Conservation (phyloP, 331 rosid genomes). For the Erythrophleum ivorense region DNA sequence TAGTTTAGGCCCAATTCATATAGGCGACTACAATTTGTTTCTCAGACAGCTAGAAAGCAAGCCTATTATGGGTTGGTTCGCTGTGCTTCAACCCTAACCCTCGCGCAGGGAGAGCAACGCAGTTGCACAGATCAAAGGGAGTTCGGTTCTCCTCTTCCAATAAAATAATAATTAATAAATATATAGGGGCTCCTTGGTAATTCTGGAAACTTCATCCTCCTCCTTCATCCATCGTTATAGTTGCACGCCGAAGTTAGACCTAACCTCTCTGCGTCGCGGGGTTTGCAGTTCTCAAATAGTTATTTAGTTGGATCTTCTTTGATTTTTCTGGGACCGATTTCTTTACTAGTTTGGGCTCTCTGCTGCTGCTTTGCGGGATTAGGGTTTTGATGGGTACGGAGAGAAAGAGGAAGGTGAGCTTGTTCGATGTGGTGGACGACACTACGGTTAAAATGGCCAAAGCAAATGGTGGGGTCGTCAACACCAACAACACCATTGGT, state of each 20-base stretch:
- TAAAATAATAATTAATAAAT: background rate
- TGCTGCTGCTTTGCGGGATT: background rate
- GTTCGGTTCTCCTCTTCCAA: background rate
- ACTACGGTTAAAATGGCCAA: constrained; percentile 55
- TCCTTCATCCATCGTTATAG: background rate
- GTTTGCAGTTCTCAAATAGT: background rate
- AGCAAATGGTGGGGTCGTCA: constrained; percentile 57
- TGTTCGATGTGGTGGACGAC: constrained; percentile 93
- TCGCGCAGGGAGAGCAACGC: background rate
- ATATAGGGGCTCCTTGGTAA: constrained; percentile 26
- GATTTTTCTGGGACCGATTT: background rate
- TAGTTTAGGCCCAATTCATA: too few species aligned
- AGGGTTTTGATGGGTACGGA: constrained; percentile 81
- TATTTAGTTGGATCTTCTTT: constrained; percentile 2
- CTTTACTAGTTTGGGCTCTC: background rate
- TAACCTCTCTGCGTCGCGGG: constrained; percentile 12
- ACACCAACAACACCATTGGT: constrained; percentile 39
- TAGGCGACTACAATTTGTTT: too few species aligned
- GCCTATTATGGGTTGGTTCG: too few species aligned
- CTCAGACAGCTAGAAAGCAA: too few species aligned
- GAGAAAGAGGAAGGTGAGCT: constrained; percentile 89
- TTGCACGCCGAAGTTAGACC: constrained; percentile 18
- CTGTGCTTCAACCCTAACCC: too few species aligned
- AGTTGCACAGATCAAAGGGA: background rate
- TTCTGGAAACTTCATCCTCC: constrained; percentile 23